A percentile compares a stretch with the other conserved stretches of the same genome.
Evolutionary conservation across 345 rosid genomes (phyloP).

Genomic region (Mercurialis annua): DNA sequence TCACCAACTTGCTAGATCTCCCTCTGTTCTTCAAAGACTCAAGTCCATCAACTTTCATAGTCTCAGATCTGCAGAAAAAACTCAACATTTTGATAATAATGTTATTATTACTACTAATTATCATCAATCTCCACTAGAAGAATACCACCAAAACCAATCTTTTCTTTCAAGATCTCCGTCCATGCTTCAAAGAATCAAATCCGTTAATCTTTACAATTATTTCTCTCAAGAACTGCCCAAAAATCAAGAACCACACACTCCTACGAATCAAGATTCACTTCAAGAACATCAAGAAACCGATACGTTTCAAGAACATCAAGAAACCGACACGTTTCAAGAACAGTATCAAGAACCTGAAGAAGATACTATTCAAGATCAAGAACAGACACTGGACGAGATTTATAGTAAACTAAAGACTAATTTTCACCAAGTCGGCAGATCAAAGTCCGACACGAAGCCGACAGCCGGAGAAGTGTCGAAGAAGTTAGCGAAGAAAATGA

Average conservation of each 20-base stretch:
- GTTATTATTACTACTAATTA: constrained; percentile 30
- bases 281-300: neutral
- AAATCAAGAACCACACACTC: neutral
- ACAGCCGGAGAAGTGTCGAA: constrained; percentile 43
- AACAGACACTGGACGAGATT: constrained; percentile 48
- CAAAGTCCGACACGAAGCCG: constrained; percentile 62
- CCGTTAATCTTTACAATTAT: constrained; percentile 54
- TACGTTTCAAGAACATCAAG: neutral
- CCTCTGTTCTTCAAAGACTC: constrained; percentile 63
- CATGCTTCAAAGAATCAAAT: constrained; percentile 55
- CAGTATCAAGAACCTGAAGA: constrained; percentile 10
- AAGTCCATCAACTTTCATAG: constrained; percentile 54
- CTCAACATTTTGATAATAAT: constrained; percentile 21
- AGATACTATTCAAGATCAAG: constrained; percentile 26
- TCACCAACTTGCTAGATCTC: constrained; percentile 47
- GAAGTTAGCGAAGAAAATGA: constrained; percentile 72
- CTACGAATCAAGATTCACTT: neutral
- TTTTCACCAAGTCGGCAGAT: constrained; percentile 30
- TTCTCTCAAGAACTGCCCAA: constrained; percentile 41
- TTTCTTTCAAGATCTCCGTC: constrained; percentile 60
- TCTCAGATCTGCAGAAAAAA: constrained; percentile 37
- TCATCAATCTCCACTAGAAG: constrained; percentile 11
- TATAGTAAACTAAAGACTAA: constrained; percentile 42
- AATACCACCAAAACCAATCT: constrained; percentile 18
- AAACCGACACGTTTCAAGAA: neutral